Evolutionary conservation across 805 yeast species (phyloP).

Genomic region (Scheffersomyces stipitis): DNA sequence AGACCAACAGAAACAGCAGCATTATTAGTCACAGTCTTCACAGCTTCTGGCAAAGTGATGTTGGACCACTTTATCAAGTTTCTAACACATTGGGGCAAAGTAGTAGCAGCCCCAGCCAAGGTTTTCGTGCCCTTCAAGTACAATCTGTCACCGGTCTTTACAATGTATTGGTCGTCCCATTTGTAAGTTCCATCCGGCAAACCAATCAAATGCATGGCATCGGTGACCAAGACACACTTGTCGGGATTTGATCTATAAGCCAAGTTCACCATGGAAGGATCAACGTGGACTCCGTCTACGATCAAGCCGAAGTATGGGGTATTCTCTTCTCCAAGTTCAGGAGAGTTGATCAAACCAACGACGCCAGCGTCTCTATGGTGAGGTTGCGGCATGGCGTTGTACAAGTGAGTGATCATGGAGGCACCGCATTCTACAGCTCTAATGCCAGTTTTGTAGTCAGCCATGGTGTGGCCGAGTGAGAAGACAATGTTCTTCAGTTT

Average conservation of each 20-base stretch:
- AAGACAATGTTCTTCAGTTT: slow-evolving; percentile 33
- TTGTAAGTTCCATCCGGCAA: slow-evolving; percentile 55
- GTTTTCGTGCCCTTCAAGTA: slow-evolving; percentile 54
- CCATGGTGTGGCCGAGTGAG: slow-evolving; percentile 49
- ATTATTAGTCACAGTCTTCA: slow-evolving; percentile 54
- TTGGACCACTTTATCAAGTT: slow-evolving; percentile 52
- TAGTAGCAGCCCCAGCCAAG: slow-evolving; percentile 63
- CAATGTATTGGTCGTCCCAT: slow-evolving; percentile 50
- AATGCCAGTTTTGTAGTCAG: slow-evolving; percentile 37
- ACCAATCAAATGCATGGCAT: slow-evolving; percentile 59
- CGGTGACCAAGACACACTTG: slow-evolving; percentile 57
- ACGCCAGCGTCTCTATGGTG: slow-evolving; percentile 61
- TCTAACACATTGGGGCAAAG: slow-evolving; percentile 49
- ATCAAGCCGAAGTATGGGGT: slow-evolving; percentile 54
- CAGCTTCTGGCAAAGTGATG: slow-evolving; percentile 50
- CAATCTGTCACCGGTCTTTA: slow-evolving; percentile 47
- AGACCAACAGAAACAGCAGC: slow-evolving; percentile 52
- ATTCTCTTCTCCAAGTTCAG: slow-evolving; percentile 16
- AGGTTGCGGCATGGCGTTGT: slow-evolving; percentile 63
- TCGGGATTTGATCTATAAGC: slow-evolving; percentile 54
- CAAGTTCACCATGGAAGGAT: slow-evolving; percentile 49
- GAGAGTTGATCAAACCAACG: slow-evolving; percentile 46
- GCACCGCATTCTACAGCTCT: slow-evolving; percentile 53
- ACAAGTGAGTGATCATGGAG: slow-evolving; percentile 59
- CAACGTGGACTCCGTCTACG: slow-evolving; percentile 61